Base-by-base conservation (phyloP, 108 stramenopile genomes). In the Stephanodiscus minutulus region DNA sequence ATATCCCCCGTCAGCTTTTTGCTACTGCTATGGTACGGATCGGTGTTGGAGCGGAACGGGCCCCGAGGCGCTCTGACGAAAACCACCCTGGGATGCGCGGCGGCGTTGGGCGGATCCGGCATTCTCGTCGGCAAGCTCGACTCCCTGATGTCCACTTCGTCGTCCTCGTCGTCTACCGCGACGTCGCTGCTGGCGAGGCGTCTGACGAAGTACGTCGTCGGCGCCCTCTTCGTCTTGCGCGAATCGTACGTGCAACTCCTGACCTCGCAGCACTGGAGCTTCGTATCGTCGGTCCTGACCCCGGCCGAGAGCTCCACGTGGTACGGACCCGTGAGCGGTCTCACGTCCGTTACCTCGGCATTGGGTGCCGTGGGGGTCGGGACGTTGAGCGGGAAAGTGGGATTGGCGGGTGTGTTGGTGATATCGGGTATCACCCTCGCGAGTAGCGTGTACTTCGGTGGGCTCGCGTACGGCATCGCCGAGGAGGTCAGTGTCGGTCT, bases 231-330 rank as follows among this genome's bases (percentile, higher is more conserved):
- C 37, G 66, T 82, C 22, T 82, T 82, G 49, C 82, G 82, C 10
- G 82, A 82, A 50, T 67, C 64, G n/a, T 82, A 82, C 21, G 82
- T 82, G n/a, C 77, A 79, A 33, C 72, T 82, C 2, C 62, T 82
- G 47, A 79, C 77, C 15, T 74, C 77, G 36, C 82, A 82, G 41
- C 77, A 79, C 69, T 82, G 82, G 82, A 63, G 60, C 15, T 82
- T 82, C 52, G 61, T 82, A 15, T 63, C 59, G 37, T 76, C 74
- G 63, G 53, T 82, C 17, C 56, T 82, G 17, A 82, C 82, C 7
- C 82, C 82, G 1, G 61, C 17, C 33, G 76, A 82, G 73, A 72
- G 74, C 61, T 69, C 74, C 2, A 58, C 47, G 36, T 82, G 82
- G 82, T 82, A 79, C 69, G 76, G 77, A 1, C 82, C 77, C 9